Evolutionary conservation across 2,329 filamentous ascomycete genomes (phyloP).

Genomic region (Parastagonospora avenae): DNA sequence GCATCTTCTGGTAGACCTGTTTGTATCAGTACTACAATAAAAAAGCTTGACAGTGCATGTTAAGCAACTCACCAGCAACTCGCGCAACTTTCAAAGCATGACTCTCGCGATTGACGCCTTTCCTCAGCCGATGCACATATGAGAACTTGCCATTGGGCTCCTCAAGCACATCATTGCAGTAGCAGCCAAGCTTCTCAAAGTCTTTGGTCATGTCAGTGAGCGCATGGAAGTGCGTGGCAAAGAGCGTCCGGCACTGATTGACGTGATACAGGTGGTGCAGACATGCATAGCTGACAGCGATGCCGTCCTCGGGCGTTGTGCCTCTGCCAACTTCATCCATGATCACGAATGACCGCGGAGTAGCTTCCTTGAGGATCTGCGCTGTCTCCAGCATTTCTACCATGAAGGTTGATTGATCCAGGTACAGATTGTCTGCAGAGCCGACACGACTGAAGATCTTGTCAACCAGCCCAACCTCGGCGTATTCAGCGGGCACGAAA

Average conservation of each 20-base stretch:
- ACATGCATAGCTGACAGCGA: slow-evolving; percentile 87
- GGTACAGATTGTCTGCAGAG: slow-evolving; percentile 92
- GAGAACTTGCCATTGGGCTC: slow-evolving; percentile 68
- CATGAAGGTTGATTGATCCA: slow-evolving; percentile 98
- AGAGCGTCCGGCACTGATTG: slow-evolving; percentile 80
- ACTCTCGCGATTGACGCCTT: slow-evolving; percentile 82
- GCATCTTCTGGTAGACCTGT: slow-evolving; percentile 71
- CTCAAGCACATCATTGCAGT: slow-evolving; percentile 89
- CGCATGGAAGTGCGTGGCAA: slow-evolving; percentile 92
- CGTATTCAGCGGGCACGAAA: slow-evolving; percentile 88
- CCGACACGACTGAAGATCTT: slow-evolving; percentile 88
- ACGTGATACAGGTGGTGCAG: slow-evolving; percentile 80
- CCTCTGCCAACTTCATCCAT: slow-evolving; percentile 98
- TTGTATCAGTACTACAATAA: background rate
- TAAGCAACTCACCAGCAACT: slow-evolving; percentile 64
- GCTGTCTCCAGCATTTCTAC: slow-evolving; percentile 99
- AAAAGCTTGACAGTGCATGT: slow-evolving; percentile 7
- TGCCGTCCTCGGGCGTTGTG: slow-evolving; percentile 90
- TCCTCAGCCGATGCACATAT: slow-evolving; percentile 81
- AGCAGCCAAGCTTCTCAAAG: slow-evolving; percentile 68
- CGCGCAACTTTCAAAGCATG: slow-evolving; percentile 95
- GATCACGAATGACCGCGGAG: slow-evolving; percentile 81
- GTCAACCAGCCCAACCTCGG: slow-evolving; percentile 89
- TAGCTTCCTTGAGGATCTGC: slow-evolving; percentile 84
- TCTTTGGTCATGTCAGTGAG: slow-evolving; percentile 76